A percentile compares a stretch with the other conserved stretches of the same genome.
Evolutionary conservation across 805 yeast genomes (phyloP).

Genomic region (Gaillardinia entomophila): DNA sequence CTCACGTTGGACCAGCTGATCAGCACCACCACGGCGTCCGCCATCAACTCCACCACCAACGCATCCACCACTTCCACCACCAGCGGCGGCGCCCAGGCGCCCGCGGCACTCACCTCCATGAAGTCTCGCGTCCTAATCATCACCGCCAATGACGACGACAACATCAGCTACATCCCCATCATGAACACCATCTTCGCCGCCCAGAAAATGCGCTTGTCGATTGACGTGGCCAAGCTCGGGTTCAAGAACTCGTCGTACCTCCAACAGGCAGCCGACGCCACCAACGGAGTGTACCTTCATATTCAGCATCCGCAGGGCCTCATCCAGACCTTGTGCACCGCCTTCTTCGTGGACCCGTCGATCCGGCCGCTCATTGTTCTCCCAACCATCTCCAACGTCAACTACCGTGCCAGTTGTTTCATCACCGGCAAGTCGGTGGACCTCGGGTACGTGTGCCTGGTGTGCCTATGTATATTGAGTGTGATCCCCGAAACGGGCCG

Average conservation of each 20-base stretch:
- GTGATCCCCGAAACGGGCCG: conserved; percentile 55
- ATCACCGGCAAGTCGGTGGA: conserved; percentile 87
- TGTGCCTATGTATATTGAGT: conserved; percentile 79
- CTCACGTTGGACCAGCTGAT: conserved; percentile 45
- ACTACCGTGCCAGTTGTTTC: conserved; percentile 92
- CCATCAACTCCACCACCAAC: conserved; percentile 34
- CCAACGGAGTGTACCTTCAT: conserved; percentile 79
- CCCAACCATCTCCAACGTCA: conserved; percentile 81
- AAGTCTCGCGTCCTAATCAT: conserved; percentile 43
- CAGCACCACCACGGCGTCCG: conserved; percentile 38
- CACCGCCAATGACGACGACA: conserved; percentile 65
- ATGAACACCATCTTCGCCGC: conserved; percentile 97
- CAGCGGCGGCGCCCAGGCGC: conserved; percentile 7
- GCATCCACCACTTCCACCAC: conserved; percentile 6
- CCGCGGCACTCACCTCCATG: conserved; percentile 20
- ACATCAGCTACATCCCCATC: conserved; percentile 80
- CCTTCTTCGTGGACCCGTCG: conserved; percentile 82
- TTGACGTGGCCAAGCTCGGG: conserved; percentile 84
- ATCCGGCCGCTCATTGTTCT: conserved; percentile 69
- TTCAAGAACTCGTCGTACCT: conserved; percentile 63
- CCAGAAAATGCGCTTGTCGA: conserved; percentile 82
- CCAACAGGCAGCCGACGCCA: conserved; percentile 95
- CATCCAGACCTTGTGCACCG: conserved; percentile 74
- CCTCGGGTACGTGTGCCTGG: conserved; percentile 91
- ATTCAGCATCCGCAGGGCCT: conserved; percentile 69